phyloP scores from a whole-genome alignment of 768 basidiomycete species.

The Rubroboletus pulcherrimus region DNA sequence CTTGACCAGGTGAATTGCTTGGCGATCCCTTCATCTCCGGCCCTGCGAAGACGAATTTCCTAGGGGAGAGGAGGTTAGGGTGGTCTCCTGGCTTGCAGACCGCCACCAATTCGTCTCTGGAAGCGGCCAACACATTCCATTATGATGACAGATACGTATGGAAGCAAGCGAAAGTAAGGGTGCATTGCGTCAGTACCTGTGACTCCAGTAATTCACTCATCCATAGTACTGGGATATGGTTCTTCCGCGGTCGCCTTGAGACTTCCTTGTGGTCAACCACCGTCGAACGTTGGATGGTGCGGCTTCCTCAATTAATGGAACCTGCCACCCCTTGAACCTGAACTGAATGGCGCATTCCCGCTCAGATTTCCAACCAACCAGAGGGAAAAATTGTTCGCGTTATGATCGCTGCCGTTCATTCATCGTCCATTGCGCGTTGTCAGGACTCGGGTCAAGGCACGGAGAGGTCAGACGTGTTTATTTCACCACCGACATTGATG shows the following conservation, averaged over 20 bases:
- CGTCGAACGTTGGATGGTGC: conserved; percentile 1
- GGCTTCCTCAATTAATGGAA: conserved; percentile 24
- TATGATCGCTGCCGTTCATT: conserved; percentile 18
- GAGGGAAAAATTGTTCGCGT: conserved; percentile 14
- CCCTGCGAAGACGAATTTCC: conserved; percentile 14
- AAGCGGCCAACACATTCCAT: conserved; percentile 14
- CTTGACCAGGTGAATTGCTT: conserved; percentile 2
- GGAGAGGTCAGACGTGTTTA: conserved; percentile 18
- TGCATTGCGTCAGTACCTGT: conserved; percentile 8
- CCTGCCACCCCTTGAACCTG: conserved; percentile 5
- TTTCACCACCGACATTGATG: conserved; percentile 22
- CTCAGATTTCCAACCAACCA: conserved; percentile 10
- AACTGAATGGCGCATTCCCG: neutral
- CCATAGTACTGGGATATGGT: neutral
- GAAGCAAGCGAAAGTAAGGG: conserved; percentile 9
- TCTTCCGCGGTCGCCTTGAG: conserved; percentile 25
- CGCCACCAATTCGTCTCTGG: conserved; percentile 17
- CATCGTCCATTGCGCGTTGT: conserved; percentile 7
- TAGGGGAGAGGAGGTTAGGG: conserved; percentile 11
- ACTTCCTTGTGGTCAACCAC: conserved; percentile 20
- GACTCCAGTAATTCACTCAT: conserved; percentile 10
- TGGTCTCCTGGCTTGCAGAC: conserved; percentile 12
- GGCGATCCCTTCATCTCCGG: conserved; percentile 24
- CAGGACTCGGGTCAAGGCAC: conserved; percentile 4
- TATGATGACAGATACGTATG: conserved; percentile 10